A percentile compares a stretch with the other conserved stretches of the same genome.
Conservation (phyloP, 2,329 filamentous ascomycete species). For the Colletotrichum trifolii region DNA sequence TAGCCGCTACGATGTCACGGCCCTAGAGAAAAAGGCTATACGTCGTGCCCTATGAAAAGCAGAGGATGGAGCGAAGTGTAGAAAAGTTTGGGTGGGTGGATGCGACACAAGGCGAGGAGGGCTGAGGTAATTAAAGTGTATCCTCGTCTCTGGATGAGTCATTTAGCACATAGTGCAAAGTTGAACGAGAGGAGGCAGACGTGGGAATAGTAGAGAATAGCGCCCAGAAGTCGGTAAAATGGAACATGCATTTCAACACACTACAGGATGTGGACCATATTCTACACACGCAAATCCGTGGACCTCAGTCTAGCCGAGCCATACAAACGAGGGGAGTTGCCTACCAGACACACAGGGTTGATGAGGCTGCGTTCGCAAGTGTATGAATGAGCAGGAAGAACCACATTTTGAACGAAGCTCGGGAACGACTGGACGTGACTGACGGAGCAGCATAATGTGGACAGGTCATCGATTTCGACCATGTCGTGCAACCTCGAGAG, state of each 20-base stretch:
- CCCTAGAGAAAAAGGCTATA: not conserved
- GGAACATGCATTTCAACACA: slow-evolving; percentile 21
- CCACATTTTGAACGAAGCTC: too few relatives aligned
- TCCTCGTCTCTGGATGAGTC: slow-evolving; percentile 35
- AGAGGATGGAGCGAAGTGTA: slow-evolving; percentile 12
- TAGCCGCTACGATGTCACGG: slow-evolving; percentile 1
- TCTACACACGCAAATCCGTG: too few relatives aligned
- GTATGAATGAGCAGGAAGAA: too few relatives aligned
- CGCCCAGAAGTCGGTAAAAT: slow-evolving; percentile 34
- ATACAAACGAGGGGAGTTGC: too few relatives aligned
- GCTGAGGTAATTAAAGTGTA: slow-evolving; percentile 30
- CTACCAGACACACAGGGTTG: too few relatives aligned
- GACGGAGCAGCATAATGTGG: too few relatives aligned
- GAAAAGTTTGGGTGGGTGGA: slow-evolving; percentile 35
- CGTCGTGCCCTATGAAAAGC: not conserved
- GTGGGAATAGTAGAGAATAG: slow-evolving; percentile 36
- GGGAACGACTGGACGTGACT: too few relatives aligned
- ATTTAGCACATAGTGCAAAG: slow-evolving; percentile 26
- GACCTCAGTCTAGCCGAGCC: too few relatives aligned
- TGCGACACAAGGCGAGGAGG: slow-evolving; percentile 20
- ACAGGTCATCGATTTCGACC: too few relatives aligned
- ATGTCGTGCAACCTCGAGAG: not conserved
- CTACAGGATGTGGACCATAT: too few relatives aligned
- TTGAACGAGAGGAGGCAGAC: slow-evolving; percentile 23
- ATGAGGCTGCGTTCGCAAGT: too few relatives aligned